Conservation (phyloP, 257 asterid genomes). For the Solanum corneliomulleri region DNA sequence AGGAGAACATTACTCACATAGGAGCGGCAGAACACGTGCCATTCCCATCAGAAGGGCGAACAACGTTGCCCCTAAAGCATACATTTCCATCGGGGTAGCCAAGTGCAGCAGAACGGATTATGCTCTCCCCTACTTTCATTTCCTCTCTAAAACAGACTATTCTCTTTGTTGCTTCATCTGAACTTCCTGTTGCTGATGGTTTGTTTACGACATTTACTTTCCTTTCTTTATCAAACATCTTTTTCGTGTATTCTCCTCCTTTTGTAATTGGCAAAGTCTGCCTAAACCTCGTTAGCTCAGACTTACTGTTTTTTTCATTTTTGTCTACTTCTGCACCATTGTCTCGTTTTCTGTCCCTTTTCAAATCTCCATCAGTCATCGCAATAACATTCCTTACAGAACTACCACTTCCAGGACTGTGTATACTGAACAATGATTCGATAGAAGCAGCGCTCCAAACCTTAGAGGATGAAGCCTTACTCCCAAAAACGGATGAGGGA, state of each 20-base stretch:
- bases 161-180: slow-evolving; percentile 1
- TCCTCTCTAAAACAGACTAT: slow-evolving; percentile 9
- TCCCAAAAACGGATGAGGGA: slow-evolving; percentile 16
- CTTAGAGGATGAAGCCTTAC: slow-evolving; percentile 9
- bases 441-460: slow-evolving; percentile 36
- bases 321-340: slow-evolving; percentile 7
- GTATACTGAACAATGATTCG: slow-evolving; percentile 38
- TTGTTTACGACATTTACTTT: slow-evolving; percentile 1
- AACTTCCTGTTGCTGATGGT: not conserved
- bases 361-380: slow-evolving; percentile 4
- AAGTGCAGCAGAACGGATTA: not conserved
- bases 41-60: slow-evolving; percentile 10
- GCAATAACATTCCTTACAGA: not conserved
- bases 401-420: not conserved
- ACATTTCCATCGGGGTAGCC: not conserved
- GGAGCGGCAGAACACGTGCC: slow-evolving; percentile 6
- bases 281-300: slow-evolving; percentile 1
- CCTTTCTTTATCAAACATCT: slow-evolving; percentile 4
- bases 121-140: slow-evolving; percentile 1
- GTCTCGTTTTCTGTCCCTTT: slow-evolving; percentile 10
- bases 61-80: not conserved
- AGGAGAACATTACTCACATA: slow-evolving; percentile 22
- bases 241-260: slow-evolving; percentile 3
- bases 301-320: slow-evolving; percentile 4
- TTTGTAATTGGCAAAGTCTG: slow-evolving; percentile 1